Base-by-base conservation (phyloP, 345 rosid species). In the Salix dunnii region DNA sequence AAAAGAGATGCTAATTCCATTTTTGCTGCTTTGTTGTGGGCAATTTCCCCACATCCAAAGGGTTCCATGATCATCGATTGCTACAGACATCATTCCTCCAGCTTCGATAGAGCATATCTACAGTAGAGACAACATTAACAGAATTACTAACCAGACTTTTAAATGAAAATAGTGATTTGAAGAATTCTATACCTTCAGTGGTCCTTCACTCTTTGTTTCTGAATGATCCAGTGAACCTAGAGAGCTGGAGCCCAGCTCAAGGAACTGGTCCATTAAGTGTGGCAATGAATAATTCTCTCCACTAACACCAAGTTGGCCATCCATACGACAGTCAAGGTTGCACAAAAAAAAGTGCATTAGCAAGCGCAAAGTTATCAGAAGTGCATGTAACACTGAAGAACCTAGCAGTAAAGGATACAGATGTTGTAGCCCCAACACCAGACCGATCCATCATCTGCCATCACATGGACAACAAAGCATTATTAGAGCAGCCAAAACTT, bases 11-110 rank as follows among this genome's bases (percentile, higher is more conserved):
- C 43, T 80, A 78, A 76, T 84, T 21, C 82, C 87, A 12, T 58
- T 40, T 62, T 42, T 78, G 21, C 74, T 80, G 64, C 74, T 89
- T 80, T 79, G 85, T 46, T 74, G 86, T 13, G 97, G 97, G 76
- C 90, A 90, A 83, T 87, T 90, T 27, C 98, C 98, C 97, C 97
- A 94, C 83, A 94, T 89, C 98, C 98, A 94, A 74, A 92, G 85
- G 76, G 82, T 78, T 42, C 97, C 97, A 3, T 73, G 82, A 75
- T 84, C 86, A 77, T 94, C 98, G 77, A 92, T 89, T n/a, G 97
- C 98, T 23, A 91, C 78, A 12, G 97, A 91, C 90, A 88, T 92
- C 96, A 91, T 87, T 71, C 97, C 93, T 48, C 98, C 97, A 40
- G 94, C 98, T 83, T 88, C 86, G 77, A 92, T 85, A 68, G 85